Evolutionary conservation across 2,329 filamentous ascomycete species (phyloP).

Genomic region (Aspergillus arachidicola): DNA sequence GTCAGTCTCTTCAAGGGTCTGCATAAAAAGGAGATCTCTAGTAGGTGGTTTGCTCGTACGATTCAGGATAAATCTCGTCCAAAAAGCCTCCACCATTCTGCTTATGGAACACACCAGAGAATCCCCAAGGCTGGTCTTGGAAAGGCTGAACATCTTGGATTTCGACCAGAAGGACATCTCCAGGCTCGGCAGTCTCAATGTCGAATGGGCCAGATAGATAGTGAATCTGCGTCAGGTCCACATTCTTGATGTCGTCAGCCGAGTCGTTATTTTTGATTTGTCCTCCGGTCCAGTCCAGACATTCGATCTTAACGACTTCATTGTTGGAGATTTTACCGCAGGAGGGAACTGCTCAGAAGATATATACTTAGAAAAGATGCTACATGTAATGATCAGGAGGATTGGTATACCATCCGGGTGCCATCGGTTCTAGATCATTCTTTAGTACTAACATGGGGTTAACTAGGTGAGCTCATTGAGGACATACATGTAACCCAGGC

Average conservation of each 20-base stretch:
- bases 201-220: slow-evolving; percentile 91
- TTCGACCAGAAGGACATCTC: slow-evolving; percentile 82
- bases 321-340: slow-evolving; percentile 74
- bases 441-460: slow-evolving; percentile 11
- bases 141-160: slow-evolving; percentile 93
- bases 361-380: neutral
- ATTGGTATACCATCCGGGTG: slow-evolving; percentile 75
- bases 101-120: slow-evolving; percentile 79
- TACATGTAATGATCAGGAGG: too few species aligned
- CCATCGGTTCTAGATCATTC: slow-evolving; percentile 74
- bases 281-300: slow-evolving; percentile 76
- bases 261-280: slow-evolving; percentile 88
- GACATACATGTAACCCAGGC: slow-evolving; percentile 67
- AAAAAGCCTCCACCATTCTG: slow-evolving; percentile 86
- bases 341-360: slow-evolving; percentile 65
- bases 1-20: neutral
- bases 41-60: slow-evolving; percentile 53
- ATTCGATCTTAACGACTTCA: slow-evolving; percentile 92
- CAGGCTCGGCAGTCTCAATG: slow-evolving; percentile 79
- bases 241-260: slow-evolving; percentile 83
- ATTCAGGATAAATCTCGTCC: slow-evolving; percentile 81
- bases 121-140: slow-evolving; percentile 84
- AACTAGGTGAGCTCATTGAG: slow-evolving; percentile 7
- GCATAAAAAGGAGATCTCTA: neutral
- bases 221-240: slow-evolving; percentile 82